These are phyloP conservation scores for Paramyrothecium roridum DNA, from an alignment of 2,329 filamentous ascomycete species.

Conservation along the genomic window DNA sequence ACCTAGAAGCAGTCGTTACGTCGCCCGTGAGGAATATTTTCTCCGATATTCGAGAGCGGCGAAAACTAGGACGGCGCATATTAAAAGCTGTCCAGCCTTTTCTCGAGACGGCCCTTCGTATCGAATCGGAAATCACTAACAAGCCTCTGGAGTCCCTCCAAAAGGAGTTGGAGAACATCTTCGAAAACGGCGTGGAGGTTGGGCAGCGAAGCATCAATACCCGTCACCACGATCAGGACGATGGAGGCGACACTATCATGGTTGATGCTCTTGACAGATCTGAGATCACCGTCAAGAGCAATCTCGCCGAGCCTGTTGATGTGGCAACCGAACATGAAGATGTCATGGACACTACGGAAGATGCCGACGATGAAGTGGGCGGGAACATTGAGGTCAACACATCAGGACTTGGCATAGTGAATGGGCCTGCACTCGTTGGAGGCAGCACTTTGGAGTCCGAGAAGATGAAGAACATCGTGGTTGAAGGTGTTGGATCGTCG, in stretches of 20 bases:
- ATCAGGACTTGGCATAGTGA: slow-evolving; percentile 27
- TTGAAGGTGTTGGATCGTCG: slow-evolving; percentile 18
- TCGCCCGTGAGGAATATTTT: slow-evolving; percentile 50
- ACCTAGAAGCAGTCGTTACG: slow-evolving; percentile 37
- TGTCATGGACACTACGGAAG: slow-evolving; percentile 32
- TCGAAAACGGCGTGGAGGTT: slow-evolving; percentile 65
- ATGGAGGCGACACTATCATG: slow-evolving; percentile 48
- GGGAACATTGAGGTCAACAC: slow-evolving; percentile 46
- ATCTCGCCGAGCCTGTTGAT: slow-evolving; percentile 16
- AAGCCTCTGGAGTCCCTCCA: slow-evolving; percentile 68
- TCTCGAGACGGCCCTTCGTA: slow-evolving; percentile 71
- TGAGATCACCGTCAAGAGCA: slow-evolving; percentile 44
- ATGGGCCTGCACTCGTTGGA: slow-evolving; percentile 8
- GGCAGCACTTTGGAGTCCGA: slow-evolving; percentile 17
- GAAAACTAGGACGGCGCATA: slow-evolving; percentile 84
- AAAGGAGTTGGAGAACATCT: slow-evolving; percentile 69
- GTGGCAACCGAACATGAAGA: slow-evolving; percentile 25
- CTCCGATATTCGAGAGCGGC: slow-evolving; percentile 74
- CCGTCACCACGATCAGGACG: slow-evolving; percentile 31
- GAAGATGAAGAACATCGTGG: slow-evolving; percentile 18
- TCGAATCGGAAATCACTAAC: slow-evolving; percentile 77
- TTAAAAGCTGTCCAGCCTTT: slow-evolving; percentile 77
- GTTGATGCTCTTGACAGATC: slow-evolving; percentile 41
- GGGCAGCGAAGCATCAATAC: slow-evolving; percentile 36
- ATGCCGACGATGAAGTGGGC: slow-evolving; percentile 30